Evolutionary conservation across 1,284 basidiomycete genomes (phyloP).

Genomic region (Athelia sp.): DNA sequence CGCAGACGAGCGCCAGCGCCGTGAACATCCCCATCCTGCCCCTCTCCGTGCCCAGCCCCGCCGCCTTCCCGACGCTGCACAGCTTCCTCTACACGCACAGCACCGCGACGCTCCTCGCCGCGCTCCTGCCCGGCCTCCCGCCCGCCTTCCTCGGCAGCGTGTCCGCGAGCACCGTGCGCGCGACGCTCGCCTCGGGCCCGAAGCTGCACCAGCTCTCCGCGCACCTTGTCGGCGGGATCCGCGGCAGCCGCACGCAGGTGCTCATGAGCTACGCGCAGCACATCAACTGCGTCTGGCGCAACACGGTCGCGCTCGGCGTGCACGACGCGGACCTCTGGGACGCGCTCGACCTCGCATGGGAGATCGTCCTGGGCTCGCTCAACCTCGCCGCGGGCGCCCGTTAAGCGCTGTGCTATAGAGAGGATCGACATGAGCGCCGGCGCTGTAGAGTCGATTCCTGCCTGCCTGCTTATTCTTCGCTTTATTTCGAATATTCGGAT

Average conservation of each 20-base stretch:
- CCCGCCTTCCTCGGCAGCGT: conserved; percentile 44
- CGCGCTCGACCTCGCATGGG: conserved; percentile 67
- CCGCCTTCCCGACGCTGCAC: conserved; percentile 61
- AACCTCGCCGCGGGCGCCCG: conserved; percentile 39
- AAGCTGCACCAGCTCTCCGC: conserved; percentile 47
- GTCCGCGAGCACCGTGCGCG: conserved; percentile 38
- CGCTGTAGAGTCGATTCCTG: too few relatives aligned
- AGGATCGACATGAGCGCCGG: too few relatives aligned
- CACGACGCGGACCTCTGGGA: conserved; percentile 64
- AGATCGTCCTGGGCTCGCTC: conserved; percentile 61
- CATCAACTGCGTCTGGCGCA: conserved; percentile 71
- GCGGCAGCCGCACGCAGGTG: conserved; percentile 35
- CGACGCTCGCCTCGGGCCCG: conserved; percentile 38
- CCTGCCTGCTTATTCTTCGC: too few relatives aligned
- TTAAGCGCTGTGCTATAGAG: neutral
- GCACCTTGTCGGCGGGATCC: conserved; percentile 38
- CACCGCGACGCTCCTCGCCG: conserved; percentile 41
- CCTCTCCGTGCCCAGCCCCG: conserved; percentile 60
- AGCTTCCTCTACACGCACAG: conserved; percentile 63
- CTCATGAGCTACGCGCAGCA: conserved; percentile 55
- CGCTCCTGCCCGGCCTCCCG: conserved; percentile 55
- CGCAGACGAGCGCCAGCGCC: conserved; percentile 27
- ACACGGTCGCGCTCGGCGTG: conserved; percentile 65
- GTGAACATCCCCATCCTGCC: conserved; percentile 59
- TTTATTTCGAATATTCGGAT: too few relatives aligned